Percentiles rank a stretch among this genome's conserved stretches.
Conservation (phyloP, 2,329 filamentous ascomycete species). For the Xylaria sp. region DNA sequence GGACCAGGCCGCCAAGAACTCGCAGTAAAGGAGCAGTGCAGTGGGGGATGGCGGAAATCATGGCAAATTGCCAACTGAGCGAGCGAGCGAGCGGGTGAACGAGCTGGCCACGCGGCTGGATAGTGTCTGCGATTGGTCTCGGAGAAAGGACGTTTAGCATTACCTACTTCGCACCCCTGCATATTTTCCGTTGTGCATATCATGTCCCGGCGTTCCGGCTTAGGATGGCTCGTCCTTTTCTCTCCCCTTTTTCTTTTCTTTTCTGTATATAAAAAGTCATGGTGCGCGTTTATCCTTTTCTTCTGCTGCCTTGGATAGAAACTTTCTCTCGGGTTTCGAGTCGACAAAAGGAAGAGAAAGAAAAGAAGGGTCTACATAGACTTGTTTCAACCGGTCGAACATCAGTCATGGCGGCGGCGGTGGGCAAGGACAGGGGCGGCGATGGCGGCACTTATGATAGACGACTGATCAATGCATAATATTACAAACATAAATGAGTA, state of each 20-base stretch:
- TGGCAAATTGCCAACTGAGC: neutral
- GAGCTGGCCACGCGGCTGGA: no score
- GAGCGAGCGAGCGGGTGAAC: no score
- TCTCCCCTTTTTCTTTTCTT: neutral
- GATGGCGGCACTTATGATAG: no score
- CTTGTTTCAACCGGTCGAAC: neutral
- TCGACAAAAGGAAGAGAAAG: neutral
- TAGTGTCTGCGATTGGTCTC: no score
- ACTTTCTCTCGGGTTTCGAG: neutral
- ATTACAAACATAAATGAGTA: neutral
- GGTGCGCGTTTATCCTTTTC: neutral
- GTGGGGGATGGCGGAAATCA: slow-evolving; percentile 1
- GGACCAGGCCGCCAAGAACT: neutral
- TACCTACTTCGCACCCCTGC: neutral
- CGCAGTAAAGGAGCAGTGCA: neutral
- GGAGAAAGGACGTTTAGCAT: neutral
- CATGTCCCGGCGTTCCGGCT: neutral
- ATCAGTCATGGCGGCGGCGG: neutral
- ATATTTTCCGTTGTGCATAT: neutral
- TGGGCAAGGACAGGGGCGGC: no score
- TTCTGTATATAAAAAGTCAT: neutral
- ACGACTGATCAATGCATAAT: neutral
- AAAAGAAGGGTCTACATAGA: neutral
- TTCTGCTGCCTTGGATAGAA: neutral
- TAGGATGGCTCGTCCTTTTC: neutral